These are phyloP conservation scores for Anastatica hierochuntica DNA, from an alignment of 345 rosid species.

Conservation along the genomic window DNA sequence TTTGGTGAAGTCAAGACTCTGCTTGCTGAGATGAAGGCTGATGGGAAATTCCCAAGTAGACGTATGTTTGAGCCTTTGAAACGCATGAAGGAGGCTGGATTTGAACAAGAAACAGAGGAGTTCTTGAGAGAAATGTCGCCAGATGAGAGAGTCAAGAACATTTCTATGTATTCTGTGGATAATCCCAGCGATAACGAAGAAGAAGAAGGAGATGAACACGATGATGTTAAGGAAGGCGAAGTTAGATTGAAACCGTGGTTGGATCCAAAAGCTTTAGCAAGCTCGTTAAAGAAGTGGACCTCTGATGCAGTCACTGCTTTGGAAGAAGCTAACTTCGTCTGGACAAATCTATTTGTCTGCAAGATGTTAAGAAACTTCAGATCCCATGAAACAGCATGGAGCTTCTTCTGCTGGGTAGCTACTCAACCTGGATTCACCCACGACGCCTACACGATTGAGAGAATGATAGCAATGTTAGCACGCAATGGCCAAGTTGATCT, in stretches of 20 bases:
- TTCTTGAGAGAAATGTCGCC: constrained; percentile 54
- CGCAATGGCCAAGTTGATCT: constrained; percentile 55
- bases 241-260: constrained; percentile 72
- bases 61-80: constrained; percentile 44
- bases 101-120: constrained; percentile 40
- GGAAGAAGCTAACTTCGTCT: constrained; percentile 64
- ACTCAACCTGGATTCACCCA: constrained; percentile 77
- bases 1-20: constrained; percentile 45
- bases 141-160: constrained; percentile 49
- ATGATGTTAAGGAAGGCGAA: constrained; percentile 12
- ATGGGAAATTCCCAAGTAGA: constrained; percentile 60
- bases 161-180: constrained; percentile 29
- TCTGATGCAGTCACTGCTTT: constrained; percentile 48
- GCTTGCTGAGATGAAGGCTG: constrained; percentile 53
- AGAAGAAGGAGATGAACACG: constrained; percentile 19
- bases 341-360: constrained; percentile 80
- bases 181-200: constrained; percentile 29
- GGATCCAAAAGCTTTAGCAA: constrained; percentile 81
- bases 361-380: constrained; percentile 68
- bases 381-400: constrained; percentile 71
- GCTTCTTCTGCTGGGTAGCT: constrained; percentile 88
- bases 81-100: constrained; percentile 53
- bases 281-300: constrained; percentile 53
- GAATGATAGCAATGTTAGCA: constrained; percentile 72
- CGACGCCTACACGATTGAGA: constrained; percentile 59